Evolutionary conservation across 257 asterid genomes (phyloP).

Genomic region (Solanum sejunctum): DNA sequence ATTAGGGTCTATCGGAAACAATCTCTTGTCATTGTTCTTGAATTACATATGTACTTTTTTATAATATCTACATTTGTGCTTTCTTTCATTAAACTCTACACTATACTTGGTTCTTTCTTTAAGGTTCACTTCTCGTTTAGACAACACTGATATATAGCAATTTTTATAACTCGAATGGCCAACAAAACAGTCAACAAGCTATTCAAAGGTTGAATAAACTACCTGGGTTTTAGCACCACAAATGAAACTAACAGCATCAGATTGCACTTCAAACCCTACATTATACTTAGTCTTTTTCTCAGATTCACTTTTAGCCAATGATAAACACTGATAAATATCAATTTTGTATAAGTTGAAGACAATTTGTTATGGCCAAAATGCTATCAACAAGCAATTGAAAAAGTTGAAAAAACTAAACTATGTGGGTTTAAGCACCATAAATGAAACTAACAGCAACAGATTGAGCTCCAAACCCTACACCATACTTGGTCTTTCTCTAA

Average conservation of each 20-base stretch:
- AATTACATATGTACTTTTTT: background rate
- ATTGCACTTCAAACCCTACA: slow-evolving; percentile 44
- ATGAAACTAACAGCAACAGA: slow-evolving; percentile 77
- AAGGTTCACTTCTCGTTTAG: background rate
- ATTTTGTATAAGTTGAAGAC: background rate
- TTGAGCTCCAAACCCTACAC: slow-evolving; percentile 41
- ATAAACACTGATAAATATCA: background rate
- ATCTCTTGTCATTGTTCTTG: background rate
- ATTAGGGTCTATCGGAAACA: background rate
- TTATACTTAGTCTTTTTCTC: background rate
- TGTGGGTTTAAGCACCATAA: slow-evolving; percentile 88
- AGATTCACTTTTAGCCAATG: background rate
- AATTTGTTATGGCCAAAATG: background rate
- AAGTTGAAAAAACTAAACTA: background rate
- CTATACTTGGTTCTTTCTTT: background rate
- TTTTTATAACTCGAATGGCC: background rate
- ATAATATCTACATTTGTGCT: background rate
- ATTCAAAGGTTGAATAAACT: background rate
- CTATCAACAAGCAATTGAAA: background rate
- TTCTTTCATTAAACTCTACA: background rate
- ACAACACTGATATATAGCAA: background rate
- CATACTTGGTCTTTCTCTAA: background rate
- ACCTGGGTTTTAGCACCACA: slow-evolving; percentile 93
- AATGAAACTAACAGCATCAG: slow-evolving; percentile 76
- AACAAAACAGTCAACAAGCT: background rate